Base-by-base conservation (phyloP, 345 rosid species). In the Melaleuca quinquenervia region DNA sequence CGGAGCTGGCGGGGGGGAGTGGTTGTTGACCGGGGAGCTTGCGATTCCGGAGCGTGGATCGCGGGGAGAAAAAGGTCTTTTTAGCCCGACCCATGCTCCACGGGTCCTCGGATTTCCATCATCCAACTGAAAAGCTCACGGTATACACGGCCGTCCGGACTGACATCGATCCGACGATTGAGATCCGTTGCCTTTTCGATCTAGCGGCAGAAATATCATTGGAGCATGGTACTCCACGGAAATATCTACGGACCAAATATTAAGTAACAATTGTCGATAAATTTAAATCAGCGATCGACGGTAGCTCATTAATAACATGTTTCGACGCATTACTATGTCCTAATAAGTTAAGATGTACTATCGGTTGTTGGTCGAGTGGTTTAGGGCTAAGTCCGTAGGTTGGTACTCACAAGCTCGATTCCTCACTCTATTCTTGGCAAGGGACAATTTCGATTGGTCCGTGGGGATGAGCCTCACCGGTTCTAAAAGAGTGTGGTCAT, bases 351-450 rank as follows among this genome's bases (percentile, higher is more conserved):
- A 5, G 70, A 58, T 11, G 36, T n/a, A 58, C 0, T 58, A n/a
- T 6, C 1, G 70, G 32, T 6, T 12, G 18, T n/a, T 1, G 36
- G 70, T 58, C 18, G 4, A 58, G 32, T 58, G 18, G 70, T 58
- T 3, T 2, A 3, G 70, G 70, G 13, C 70, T 58, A 58, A n/a
- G 32, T 12, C 16, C 27, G 3, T 11, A 7, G 13, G 18, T n/a
- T 32, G 16, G 12, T 56, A 26, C n/a, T 26, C 64, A 56, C 29
- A 26, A 56, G 64, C 64, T 56, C 29, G 5, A 26, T 5, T 5
- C 3, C n/a, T 56, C 64, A 2, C 11, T 56, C n/a, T 26, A 58
- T 12, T 6, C 16, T 0, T 2, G 1, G 6, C n/a, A 12, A 0
- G 4, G n/a, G 3, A 5, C 14, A 11, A 58, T n/a, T 58, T 58